Base-by-base conservation (phyloP, 192 early-diverging fungal species). In the Mortierella hygrophila region DNA sequence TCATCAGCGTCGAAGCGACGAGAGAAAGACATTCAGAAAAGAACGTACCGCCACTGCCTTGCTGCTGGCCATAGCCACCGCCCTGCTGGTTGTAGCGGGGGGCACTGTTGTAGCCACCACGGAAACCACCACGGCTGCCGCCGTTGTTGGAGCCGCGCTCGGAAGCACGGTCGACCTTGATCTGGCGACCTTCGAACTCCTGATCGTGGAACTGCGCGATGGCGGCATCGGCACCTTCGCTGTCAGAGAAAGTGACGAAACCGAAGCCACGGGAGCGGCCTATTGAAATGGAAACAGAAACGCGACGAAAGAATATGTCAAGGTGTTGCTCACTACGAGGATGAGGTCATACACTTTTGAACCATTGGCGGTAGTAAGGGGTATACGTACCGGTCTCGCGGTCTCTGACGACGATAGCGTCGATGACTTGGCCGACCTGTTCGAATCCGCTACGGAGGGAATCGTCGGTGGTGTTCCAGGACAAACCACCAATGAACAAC, bases 211-310 rank as follows among this genome's bases (percentile, higher is more conserved):
- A 86, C 49, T 68, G 82, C 18, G 90, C 63, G 70, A 96, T 91
- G 71, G 97, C 95, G 10, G 38, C 46, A 55, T 92, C 77, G 75
- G 95, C 95, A 15, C 84, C 87, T 3, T 85, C 83, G 21, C 83
- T 73, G 70, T 73, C 82, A 70, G 63, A 76, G 68, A 91, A 92
- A 79, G 92, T 95, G 69, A 97, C 96, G 87, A 98, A 97, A 37
- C 97, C 97, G 87, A 95, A 97, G 29, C 96, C 96, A 78, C 94
- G 93, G 76, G 94, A 95, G 83, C 94, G 93, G 73, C 92, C 94
- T 94, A 82, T 1, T 68, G 41, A 18, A 18, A 44, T 42, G 35
- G 21, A 37, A n/a, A 35, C 35, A 35, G 35, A 71, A n/a, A 7
- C 44, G 38, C 26, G 68, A 52, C 29, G 26, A 41, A 29, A 8